These are phyloP conservation scores for Thielaviopsis musarum DNA, from an alignment of 2,329 filamentous ascomycete genomes.

Conservation along the genomic window DNA sequence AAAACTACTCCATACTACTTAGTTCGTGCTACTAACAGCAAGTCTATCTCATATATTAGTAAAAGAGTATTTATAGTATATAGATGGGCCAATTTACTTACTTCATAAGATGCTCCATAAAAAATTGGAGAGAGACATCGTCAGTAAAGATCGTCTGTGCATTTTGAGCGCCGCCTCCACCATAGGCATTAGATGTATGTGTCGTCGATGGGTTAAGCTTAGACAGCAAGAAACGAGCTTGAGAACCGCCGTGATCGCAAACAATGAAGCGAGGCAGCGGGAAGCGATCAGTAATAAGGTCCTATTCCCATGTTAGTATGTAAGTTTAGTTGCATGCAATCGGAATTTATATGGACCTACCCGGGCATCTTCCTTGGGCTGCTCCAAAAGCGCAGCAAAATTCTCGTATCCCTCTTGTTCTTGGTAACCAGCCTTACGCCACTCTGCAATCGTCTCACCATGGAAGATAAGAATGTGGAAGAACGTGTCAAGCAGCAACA, in stretches of 20 bases:
- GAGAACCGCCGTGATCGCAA: conserved; percentile 93
- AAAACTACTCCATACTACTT: conserved; percentile 10
- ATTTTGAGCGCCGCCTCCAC: conserved; percentile 66
- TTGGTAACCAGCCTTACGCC: conserved; percentile 95
- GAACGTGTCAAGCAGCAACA: conserved; percentile 91
- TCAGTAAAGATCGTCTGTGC: conserved; percentile 99
- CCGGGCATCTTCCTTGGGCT: conserved; percentile 91
- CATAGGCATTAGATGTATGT: conserved; percentile 83
- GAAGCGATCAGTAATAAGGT: conserved; percentile 93
- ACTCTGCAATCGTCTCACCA: conserved; percentile 92
- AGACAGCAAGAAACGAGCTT: conserved; percentile 88
- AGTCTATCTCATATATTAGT: conserved; percentile 37
- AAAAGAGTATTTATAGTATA: conserved; percentile 23
- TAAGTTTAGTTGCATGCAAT: neutral
- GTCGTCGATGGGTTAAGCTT: conserved; percentile 97
- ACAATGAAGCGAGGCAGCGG: conserved; percentile 97
- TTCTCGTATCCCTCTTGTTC: conserved; percentile 98
- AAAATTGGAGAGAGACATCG: conserved; percentile 92
- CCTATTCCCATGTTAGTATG: conserved; percentile 32
- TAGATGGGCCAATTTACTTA: conserved; percentile 29
- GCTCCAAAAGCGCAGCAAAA: conserved; percentile 71
- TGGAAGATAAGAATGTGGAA: conserved; percentile 99
- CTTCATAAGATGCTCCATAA: conserved; percentile 99
- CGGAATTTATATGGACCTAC: conserved; percentile 32
- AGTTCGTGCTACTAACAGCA: conserved; percentile 48